Base-by-base conservation (phyloP, 139 green algal species). In the Asterochloris erici region DNA sequence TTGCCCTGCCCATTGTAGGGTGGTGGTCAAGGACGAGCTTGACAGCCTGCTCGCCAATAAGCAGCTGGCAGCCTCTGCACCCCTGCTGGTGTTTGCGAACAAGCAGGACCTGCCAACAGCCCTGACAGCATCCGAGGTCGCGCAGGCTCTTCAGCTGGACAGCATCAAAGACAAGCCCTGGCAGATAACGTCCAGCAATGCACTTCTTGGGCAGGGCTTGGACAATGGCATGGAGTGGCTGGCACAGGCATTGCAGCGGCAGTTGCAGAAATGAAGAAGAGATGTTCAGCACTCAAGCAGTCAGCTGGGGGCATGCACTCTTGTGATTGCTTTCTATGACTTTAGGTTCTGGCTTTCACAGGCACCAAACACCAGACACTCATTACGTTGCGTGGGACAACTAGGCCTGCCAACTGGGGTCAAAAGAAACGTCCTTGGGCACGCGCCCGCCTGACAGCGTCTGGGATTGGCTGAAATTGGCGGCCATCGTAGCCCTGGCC, bases 61-160 rank as follows among this genome's bases (percentile, higher is more conserved):
- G 47, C 62, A 88, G 10, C 10, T 85, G 63, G 12, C n/a, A 14
- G 68, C 70, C 14, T 85, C 86, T 13, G 81, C 92, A 38, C 92
- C 93, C 0, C 29, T 97, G 21, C 86, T 97, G 38, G 91, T 94
- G 74, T 92, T 95, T 29, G 91, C 92, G 54, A 97, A 97, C 90
- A 97, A 97, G 85, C 93, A 91, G 83, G 93, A 97, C 85, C 54
- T 97, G 68, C 86, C 91, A 0, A 84, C 85, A 54, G 89, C 90
- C 12, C 77, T 95, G 74, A 81, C 86, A 24, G 88, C 93, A 13
- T 86, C 90, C 54, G 91, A 95, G 68, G 87, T 93, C 66, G 91
- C 91, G n/a, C 83, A 91, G 83, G 89, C 84, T 11, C 82, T 95
- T 14, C 74, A 83, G 21, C 83, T 96, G 64, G 87, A 94, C 11